phyloP scores from a whole-genome alignment of 2,329 filamentous ascomycete genomes.

The Waltergamsia citrina region DNA sequence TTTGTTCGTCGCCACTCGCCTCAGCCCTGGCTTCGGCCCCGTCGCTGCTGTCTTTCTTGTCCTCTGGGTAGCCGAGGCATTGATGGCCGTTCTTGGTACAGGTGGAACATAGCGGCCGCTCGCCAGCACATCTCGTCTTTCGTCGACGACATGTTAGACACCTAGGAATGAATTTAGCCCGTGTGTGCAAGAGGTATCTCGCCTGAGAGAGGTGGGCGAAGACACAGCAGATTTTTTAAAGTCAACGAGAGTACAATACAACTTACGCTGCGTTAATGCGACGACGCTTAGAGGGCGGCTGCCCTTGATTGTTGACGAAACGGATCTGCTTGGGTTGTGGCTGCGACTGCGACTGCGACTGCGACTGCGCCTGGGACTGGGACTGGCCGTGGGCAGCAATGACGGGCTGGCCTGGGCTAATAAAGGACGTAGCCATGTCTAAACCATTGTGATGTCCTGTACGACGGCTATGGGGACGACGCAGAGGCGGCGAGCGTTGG shows the following conservation, averaged over 20 bases:
- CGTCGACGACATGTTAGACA: slow-evolving; percentile 67
- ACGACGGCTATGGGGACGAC: too few relatives aligned
- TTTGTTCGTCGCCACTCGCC: slow-evolving; percentile 18
- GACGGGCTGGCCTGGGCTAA: slow-evolving; percentile 9
- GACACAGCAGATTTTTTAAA: too few relatives aligned
- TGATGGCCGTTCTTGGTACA: slow-evolving; percentile 62
- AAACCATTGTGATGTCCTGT: slow-evolving; percentile 1
- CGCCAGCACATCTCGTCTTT: slow-evolving; percentile 67
- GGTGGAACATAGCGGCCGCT: slow-evolving; percentile 62
- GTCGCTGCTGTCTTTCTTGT: slow-evolving; percentile 31
- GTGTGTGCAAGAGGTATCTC: too few relatives aligned
- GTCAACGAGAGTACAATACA: slow-evolving; percentile 1
- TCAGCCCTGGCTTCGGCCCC: slow-evolving; percentile 9
- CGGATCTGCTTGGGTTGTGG: slow-evolving; percentile 56
- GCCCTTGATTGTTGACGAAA: slow-evolving; percentile 75
- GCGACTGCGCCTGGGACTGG: slow-evolving; percentile 9
- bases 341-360: neutral
- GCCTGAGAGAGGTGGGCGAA: too few relatives aligned
- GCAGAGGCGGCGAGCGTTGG: neutral
- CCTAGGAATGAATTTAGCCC: slow-evolving; percentile 23
- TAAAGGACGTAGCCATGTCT: slow-evolving; percentile 9
- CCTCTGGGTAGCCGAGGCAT: slow-evolving; percentile 58
- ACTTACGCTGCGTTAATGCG: slow-evolving; percentile 71
- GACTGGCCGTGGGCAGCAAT: slow-evolving; percentile 22
- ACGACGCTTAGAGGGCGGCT: slow-evolving; percentile 69